These are phyloP conservation scores for Corymbia calophylla DNA, from an alignment of 441 rosid species.

Conservation along the genomic window DNA sequence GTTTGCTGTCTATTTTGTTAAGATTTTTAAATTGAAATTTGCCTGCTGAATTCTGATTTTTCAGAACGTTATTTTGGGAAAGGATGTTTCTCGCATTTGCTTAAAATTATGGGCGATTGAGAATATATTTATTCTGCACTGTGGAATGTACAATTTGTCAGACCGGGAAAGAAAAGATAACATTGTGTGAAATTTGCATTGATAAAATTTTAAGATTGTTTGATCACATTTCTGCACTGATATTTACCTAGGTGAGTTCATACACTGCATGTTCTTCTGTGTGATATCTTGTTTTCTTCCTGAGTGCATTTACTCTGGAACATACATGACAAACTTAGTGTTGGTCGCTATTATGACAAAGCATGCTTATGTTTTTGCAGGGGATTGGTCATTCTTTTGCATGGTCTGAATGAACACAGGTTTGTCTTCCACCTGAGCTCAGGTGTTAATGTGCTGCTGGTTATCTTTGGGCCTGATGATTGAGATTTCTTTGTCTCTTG, in stretches of 20 bases:
- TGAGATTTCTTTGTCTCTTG: background rate
- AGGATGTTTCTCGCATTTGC: background rate
- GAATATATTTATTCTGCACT: background rate
- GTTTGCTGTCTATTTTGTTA: background rate
- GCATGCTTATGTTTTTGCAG: constrained; percentile 24
- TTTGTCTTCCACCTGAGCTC: constrained; percentile 18
- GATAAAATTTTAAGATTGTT: background rate
- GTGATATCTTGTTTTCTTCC: background rate
- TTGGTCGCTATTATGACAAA: background rate
- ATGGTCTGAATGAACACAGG: constrained; percentile 93
- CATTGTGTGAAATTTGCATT: background rate
- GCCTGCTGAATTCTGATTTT: background rate
- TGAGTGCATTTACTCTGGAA: background rate
- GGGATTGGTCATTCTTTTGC: constrained; percentile 70
- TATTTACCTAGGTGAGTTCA: background rate
- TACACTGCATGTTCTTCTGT: background rate
- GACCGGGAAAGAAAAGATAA: background rate
- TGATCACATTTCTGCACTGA: background rate
- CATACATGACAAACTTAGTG: background rate
- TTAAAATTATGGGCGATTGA: background rate
- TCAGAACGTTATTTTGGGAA: background rate
- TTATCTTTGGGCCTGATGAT: background rate
- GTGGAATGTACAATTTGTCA: background rate
- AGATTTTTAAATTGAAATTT: background rate
- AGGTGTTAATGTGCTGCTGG: background rate